Evolutionary conservation across 805 yeast species (phyloP).

Genomic region (Metschnikowia peoriensis): DNA sequence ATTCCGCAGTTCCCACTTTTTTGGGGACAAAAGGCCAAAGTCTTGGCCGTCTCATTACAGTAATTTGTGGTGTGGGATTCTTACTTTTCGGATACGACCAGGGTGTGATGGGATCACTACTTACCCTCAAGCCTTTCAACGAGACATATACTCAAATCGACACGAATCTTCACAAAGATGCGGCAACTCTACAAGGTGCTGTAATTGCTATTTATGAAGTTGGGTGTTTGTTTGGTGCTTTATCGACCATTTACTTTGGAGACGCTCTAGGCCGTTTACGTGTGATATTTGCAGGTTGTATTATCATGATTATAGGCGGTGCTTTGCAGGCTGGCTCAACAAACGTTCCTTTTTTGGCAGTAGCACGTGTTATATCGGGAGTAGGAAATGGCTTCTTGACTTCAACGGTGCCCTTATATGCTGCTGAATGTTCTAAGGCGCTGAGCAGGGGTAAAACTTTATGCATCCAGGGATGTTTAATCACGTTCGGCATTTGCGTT

Average conservation of each 20-base stretch:
- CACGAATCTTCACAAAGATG: conserved; percentile 9
- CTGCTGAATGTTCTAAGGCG: conserved; percentile 36
- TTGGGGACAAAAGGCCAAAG: conserved; percentile 11
- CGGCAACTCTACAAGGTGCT: conserved; percentile 22
- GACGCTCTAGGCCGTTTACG: conserved; percentile 23
- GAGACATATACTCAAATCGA: conserved; percentile 20
- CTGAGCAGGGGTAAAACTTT: conserved; percentile 29
- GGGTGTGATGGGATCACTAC: conserved; percentile 38
- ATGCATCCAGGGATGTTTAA: conserved; percentile 31
- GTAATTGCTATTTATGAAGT: conserved; percentile 24
- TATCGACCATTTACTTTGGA: conserved; percentile 23
- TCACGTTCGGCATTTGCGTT: conserved; percentile 27
- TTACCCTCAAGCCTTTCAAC: conserved; percentile 21
- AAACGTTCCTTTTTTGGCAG: conserved; percentile 26
- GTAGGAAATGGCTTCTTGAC: conserved; percentile 36
- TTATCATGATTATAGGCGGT: conserved; percentile 24
- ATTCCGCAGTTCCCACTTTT: conserved; percentile 12
- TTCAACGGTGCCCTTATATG: conserved; percentile 37
- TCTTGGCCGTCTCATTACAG: conserved; percentile 13
- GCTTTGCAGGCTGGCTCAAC: conserved; percentile 24
- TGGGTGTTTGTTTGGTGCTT: conserved; percentile 22
- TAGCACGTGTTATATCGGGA: conserved; percentile 34
- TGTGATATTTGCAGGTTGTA: conserved; percentile 20
- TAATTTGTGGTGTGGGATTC: conserved; percentile 21
- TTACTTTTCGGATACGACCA: conserved; percentile 43